Base-by-base conservation (phyloP, 139 green algal species). In the Pseudopediastrum boryanum region DNA sequence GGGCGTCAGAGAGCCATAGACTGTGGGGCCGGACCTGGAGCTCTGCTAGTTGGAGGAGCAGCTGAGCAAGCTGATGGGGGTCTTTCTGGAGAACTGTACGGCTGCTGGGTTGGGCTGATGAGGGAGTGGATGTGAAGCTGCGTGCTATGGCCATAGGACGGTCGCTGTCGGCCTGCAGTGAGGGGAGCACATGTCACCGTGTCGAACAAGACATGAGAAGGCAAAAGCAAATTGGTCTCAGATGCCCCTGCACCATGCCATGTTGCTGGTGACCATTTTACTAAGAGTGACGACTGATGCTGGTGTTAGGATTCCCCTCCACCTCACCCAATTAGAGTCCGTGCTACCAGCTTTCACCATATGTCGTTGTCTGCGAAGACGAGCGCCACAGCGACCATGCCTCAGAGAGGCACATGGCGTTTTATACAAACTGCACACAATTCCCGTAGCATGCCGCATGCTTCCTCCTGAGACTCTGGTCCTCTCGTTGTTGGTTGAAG, bases 1-100 rank as follows among this genome's bases (percentile, higher is more conserved):
- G 48, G 6, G 46, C 78, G 19, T 79, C 78, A n/a, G 21, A 29
- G 23, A 78, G 70, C 70, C 61, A 79, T 58, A 44, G 46, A 39
- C 59, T 13, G 25, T 80, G 69, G 6, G 78, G 61, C 61, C 43
- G 64, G 42, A 79, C 59, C 38, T 84, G 58, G 58, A 76, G 70
- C 44, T 74, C 58, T 12, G 67, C 39, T 16, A 84, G 78, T 48
- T 31, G 46, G 10, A 29, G 35, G 36, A 84, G 58, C 61, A 79
- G 70, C 56, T 73, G 46, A 4, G 78, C 59, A 33, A 84, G 59
- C 78, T 74, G 59, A 9, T 27, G 12, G 43, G 43, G 48, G 43
- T 84, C 71, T 36, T 10, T 58, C 61, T 84, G 69, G 46, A 78
- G 56, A 42, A 71, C 44, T 21, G 61, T 72, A 63, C 3, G 29